A percentile compares a stretch with the other conserved stretches of the same genome.
These are phyloP conservation scores for Leptographium procerum DNA, from an alignment of 2,329 filamentous ascomycete species.

Conservation along the genomic window DNA sequence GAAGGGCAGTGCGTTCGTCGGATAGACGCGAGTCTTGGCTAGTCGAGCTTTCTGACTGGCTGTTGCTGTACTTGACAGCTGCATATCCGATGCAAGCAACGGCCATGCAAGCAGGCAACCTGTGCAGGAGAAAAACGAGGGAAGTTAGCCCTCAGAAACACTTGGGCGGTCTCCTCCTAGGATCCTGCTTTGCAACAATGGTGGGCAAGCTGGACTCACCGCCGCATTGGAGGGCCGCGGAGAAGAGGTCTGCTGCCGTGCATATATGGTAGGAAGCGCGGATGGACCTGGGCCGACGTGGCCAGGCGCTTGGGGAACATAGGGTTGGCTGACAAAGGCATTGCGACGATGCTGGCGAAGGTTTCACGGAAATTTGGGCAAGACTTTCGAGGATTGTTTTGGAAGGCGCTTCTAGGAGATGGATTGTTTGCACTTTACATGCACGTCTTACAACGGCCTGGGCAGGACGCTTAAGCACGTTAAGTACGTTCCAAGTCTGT, in stretches of 20 bases:
- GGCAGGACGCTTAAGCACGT: not conserved
- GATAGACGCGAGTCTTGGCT: not conserved
- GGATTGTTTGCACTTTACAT: not conserved
- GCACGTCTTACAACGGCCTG: not conserved
- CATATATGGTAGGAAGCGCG: conserved; percentile 20
- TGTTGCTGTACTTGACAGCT: conserved; percentile 1
- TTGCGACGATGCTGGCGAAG: not conserved
- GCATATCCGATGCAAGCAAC: conserved; percentile 8
- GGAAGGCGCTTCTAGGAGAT: not conserved
- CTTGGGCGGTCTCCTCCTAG: too few species aligned
- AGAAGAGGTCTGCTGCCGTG: conserved; percentile 11
- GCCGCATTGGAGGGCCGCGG: not conserved
- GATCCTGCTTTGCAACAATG: not conserved
- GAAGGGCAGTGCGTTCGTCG: conserved; percentile 8
- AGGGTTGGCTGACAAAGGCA: conserved; percentile 1
- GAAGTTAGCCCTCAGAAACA: not conserved
- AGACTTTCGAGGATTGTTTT: not conserved
- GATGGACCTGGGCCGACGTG: conserved; percentile 19
- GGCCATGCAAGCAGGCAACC: conserved; percentile 5
- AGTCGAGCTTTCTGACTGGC: not conserved
- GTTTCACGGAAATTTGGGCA: too few species aligned
- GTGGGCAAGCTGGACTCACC: conserved; percentile 1
- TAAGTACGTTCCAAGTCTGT: too few species aligned
- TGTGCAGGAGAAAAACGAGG: not conserved
- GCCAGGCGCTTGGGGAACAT: conserved; percentile 7